phyloP scores from a whole-genome alignment of 306 rosid species.

The Dicorynia guianensis region DNA sequence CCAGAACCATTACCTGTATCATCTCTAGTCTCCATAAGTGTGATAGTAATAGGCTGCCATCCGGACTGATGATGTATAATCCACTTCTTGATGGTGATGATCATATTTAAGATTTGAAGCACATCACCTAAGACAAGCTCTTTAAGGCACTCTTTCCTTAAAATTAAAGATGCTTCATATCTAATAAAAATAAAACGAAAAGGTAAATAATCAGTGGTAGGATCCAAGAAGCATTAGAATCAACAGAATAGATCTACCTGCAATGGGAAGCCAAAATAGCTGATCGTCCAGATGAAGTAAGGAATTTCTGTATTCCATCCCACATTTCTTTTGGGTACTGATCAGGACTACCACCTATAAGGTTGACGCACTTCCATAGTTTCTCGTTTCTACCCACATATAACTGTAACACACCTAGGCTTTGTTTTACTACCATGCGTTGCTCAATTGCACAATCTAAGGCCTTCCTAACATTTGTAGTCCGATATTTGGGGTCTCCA shows the following conservation, averaged over 20 bases:
- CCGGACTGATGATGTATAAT: constrained; percentile 67
- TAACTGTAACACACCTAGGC: constrained; percentile 58
- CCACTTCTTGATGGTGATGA: constrained; percentile 69
- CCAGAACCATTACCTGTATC: constrained; percentile 39
- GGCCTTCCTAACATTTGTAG: constrained; percentile 67
- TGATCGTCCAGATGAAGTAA: constrained; percentile 62
- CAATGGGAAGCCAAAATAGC: constrained; percentile 64
- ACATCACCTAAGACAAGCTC: constrained; percentile 68
- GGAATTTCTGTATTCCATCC: constrained; percentile 61
- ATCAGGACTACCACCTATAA: constrained; percentile 52
- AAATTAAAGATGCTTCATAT: constrained; percentile 67
- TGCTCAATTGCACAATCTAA: constrained; percentile 69
- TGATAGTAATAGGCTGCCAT: constrained; percentile 78
- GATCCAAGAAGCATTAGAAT: constrained; percentile 25
- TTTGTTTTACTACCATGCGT: constrained; percentile 56
- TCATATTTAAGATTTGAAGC: constrained; percentile 72
- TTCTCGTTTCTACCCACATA: constrained; percentile 63
- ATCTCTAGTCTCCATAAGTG: constrained; percentile 49
- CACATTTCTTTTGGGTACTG: constrained; percentile 57
- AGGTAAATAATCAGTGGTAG: not conserved
- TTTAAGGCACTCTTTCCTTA: constrained; percentile 64
- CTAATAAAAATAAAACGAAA: constrained; percentile 48
- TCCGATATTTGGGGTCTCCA: constrained; percentile 68
- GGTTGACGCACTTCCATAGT: constrained; percentile 79
- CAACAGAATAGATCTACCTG: constrained; percentile 57